Evolutionary conservation across 2,329 filamentous ascomycete genomes (phyloP).

Genomic region (Paecilomyces formosus): DNA sequence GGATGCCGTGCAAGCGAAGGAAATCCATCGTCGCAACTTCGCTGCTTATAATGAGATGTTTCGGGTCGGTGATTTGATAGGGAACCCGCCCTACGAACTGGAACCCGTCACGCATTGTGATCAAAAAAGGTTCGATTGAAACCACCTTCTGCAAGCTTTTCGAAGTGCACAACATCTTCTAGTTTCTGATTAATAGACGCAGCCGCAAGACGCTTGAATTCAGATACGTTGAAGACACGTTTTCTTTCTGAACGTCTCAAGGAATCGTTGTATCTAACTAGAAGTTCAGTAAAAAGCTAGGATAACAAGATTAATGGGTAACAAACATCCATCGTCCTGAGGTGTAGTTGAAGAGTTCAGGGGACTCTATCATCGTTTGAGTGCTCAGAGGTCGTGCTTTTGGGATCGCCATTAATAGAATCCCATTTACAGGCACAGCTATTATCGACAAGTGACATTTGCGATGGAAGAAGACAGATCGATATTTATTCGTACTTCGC

Average conservation of each 20-base stretch:
- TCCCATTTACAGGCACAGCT: too few species aligned
- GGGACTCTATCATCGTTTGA: too few species aligned
- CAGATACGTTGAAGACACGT: conserved; percentile 7
- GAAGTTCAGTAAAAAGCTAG: too few species aligned
- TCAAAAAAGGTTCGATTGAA: conserved; percentile 28
- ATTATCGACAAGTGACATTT: too few species aligned
- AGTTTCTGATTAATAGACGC: background rate
- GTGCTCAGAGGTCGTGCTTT: too few species aligned
- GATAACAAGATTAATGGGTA: too few species aligned
- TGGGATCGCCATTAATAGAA: too few species aligned
- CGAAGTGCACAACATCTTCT: conserved; percentile 7
- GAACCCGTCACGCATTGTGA: conserved; percentile 21
- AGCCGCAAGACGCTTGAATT: conserved; percentile 9
- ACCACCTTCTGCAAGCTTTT: conserved; percentile 30
- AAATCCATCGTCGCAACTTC: conserved; percentile 30
- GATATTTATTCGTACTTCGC: too few species aligned
- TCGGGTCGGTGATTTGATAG: conserved; percentile 22
- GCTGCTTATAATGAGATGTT: conserved; percentile 23
- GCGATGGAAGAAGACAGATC: too few species aligned
- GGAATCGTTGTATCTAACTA: background rate
- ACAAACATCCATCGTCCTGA: background rate
- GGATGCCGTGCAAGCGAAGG: conserved; percentile 14
- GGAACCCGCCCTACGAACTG: conserved; percentile 25
- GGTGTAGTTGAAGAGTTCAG: background rate
- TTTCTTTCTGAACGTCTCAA: conserved; percentile 6